Evolutionary conservation across 257 asterid species (phyloP).

Genomic region (Jacaranda copaia): DNA sequence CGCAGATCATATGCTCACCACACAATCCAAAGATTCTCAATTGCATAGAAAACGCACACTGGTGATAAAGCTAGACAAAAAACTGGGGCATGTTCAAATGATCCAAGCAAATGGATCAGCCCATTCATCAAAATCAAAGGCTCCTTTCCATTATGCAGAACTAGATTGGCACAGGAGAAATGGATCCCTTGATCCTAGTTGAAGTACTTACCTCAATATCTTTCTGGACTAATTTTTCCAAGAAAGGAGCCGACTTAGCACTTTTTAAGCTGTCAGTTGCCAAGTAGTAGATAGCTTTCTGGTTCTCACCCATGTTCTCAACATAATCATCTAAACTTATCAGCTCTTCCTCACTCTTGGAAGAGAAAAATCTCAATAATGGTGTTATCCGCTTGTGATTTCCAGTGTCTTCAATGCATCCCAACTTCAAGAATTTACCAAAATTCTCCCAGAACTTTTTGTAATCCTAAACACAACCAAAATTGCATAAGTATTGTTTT

Average conservation of each 20-base stretch:
- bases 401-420: slow-evolving; percentile 97
- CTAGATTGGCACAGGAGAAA: not conserved
- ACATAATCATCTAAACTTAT: slow-evolving; percentile 91
- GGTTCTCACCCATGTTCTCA: slow-evolving; percentile 96
- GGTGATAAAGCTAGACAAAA: not conserved
- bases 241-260: slow-evolving; percentile 95
- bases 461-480: slow-evolving; percentile 69
- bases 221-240: slow-evolving; percentile 92
- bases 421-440: slow-evolving; percentile 89
- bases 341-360: slow-evolving; percentile 89
- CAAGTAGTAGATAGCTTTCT: slow-evolving; percentile 88
- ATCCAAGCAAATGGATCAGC: slow-evolving; percentile 9
- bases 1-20: slow-evolving; percentile 2
- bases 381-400: slow-evolving; percentile 93
- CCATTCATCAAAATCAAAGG: not conserved
- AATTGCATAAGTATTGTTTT: not conserved
- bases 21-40: not conserved
- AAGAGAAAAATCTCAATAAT: slow-evolving; percentile 81
- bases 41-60: not conserved
- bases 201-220: slow-evolving; percentile 76
- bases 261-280: slow-evolving; percentile 97
- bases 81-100: not conserved
- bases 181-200: not conserved
- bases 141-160: slow-evolving; percentile 18
- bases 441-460: slow-evolving; percentile 99